phyloP scores from a whole-genome alignment of 1,284 basidiomycete genomes.

The Meira nashicola region DNA sequence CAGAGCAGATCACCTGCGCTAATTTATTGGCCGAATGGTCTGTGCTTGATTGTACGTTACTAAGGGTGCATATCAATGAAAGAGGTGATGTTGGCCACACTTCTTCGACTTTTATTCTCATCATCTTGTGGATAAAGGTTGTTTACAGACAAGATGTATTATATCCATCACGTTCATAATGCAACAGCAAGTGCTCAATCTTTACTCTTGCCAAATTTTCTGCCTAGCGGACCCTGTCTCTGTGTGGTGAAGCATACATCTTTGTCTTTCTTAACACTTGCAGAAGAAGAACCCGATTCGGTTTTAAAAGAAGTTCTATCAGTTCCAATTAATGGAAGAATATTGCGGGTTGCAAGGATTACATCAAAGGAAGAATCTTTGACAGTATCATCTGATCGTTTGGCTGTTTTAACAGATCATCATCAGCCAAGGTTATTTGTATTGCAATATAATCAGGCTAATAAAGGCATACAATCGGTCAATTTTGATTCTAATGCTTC shows the following conservation, averaged over 20 bases:
- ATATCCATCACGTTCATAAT: constrained; percentile 7
- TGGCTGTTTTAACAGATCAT: constrained; percentile 36
- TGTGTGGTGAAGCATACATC: constrained; percentile 6
- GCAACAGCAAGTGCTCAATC: constrained; percentile 6
- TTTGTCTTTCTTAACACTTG: not conserved
- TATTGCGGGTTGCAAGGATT: not conserved
- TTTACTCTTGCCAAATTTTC: not conserved
- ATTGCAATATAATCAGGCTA: constrained; percentile 6
- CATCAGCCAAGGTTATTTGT: constrained; percentile 29
- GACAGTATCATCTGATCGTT: not conserved
- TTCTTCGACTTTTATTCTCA: too few species aligned
- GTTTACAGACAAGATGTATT: constrained; percentile 8
- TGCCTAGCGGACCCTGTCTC: constrained; percentile 1
- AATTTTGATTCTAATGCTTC: not conserved
- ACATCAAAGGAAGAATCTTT: not conserved
- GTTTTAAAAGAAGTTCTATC: not conserved
- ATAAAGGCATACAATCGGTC: constrained; percentile 12
- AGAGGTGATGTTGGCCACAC: too few species aligned
- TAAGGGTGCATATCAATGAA: too few species aligned
- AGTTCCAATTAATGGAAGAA: constrained; percentile 6
- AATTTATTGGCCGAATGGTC: too few species aligned
- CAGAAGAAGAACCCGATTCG: not conserved
- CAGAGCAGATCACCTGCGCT: too few species aligned
- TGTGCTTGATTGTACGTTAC: too few species aligned
- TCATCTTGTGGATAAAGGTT: not conserved